Base-by-base conservation (phyloP, 192 early-diverging fungal species). In the Allomyces arbusculus region DNA sequence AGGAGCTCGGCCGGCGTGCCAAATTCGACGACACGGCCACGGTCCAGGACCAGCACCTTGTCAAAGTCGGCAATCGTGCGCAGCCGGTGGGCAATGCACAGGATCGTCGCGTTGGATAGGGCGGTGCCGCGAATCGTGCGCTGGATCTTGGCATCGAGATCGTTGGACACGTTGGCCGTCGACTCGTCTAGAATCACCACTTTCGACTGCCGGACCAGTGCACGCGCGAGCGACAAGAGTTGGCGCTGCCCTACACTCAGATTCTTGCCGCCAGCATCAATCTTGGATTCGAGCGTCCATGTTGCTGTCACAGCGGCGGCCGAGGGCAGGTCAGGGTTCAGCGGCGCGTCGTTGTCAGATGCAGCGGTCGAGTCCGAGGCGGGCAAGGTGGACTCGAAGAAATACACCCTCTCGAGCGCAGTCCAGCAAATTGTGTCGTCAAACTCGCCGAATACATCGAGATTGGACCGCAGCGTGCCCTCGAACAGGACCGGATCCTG, bases 61-160 rank as follows among this genome's bases (percentile, higher is more conserved):
- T 94, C 90, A 70, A 90, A 92, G 71, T 87, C 87, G 11, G 84
- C 84, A 61, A 94, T 80, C 0, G 91, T 91, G 64, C 84, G 78
- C 65, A 94, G 70, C 50, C 91, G 81, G 70, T 97, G 94, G 10
- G 94, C 94, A 71, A 97, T 90, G 62, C 83, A 86, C 23, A 97
- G 72, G 26, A 97, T 70, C 1, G 92, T 89, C 9, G 84, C 79
- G 63, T 84, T 71, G 45, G 76, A 73, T 71, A 91, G 88, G 62
- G 83, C 78, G 66, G 86, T 81, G 25, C 72, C 70, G 33, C 90
- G 86, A 64, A 97, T 92, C 0, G 91, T 91, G 23, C 73, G 69
- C 73, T 97, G 94, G 72, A 96, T 94, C 61, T 79, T 80, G 23
- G 79, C 79, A 69, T 97, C 94, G 0, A 89, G 94, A 63, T 83